Base-by-base conservation (phyloP, 495 filamentous ascomycete genomes). In the Penicillium silybi region DNA sequence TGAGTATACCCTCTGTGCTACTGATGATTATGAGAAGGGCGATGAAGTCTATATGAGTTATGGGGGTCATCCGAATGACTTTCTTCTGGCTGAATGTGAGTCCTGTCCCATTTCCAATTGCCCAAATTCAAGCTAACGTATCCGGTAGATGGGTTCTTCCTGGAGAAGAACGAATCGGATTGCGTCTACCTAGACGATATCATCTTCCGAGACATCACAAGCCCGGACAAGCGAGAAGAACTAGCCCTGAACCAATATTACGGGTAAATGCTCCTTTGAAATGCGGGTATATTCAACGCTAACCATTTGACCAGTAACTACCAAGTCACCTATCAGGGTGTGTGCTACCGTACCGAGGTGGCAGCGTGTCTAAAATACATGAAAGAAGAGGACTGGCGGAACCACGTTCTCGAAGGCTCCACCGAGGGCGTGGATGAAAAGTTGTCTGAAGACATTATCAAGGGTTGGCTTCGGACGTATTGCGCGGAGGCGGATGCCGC, bases 41-140 rank as follows among this genome's bases (percentile, higher is more conserved):
- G 86, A 92, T 32, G 89, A 96, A 60, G 69, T 96, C 7, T 85
- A 77, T 54, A 87, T 92, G 46, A 85, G 81, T 48, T 96, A 96
- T 60, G 91, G 91, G 4, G 61, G 70, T 40, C 91, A 96, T 68
- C 73, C 78, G 11, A 91, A 92, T 58, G 90, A 95, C 62, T 88
- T 91, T 52, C 75, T 88, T 4, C 77, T 95, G 4, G 80, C 82
- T 3, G 91, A 96, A 74, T 93, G 80, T 84, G 58, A 59, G 75
- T 5, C 1, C 9, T 45, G 26, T 26, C 35, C 3, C 29, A 13
- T 32, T 20, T 11, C 5, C 26, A 13, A 32, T 18, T 18, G 37
- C 15, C n/a, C n/a, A n/a, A 1, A n/a, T n/a, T 52, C 37, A 53
- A 1, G 9, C 6, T 29, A 50, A 35, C 10, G 3, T 6, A 15